Base-by-base conservation (phyloP, 73 alveolate species). In the Stentor coeruleus region DNA sequence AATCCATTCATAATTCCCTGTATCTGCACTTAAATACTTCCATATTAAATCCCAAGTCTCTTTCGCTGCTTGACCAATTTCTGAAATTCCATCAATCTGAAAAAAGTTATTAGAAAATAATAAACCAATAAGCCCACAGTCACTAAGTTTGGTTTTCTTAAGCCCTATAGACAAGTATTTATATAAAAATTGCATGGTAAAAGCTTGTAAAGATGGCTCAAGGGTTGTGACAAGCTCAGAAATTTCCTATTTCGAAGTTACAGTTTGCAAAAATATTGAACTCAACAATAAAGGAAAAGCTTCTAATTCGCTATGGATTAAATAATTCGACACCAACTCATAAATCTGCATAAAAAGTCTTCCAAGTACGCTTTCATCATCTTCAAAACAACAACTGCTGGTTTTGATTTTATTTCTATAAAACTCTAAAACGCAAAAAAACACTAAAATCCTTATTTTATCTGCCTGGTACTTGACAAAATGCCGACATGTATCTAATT, bases 331-430 rank as follows among this genome's bases (percentile, higher is more conserved):
- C 66, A 49, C 20, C 28, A 49, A 11, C 20, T 49, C 66, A 49
- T 11, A 49, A 20, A 49, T 6, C 20, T 49, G 66, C 20, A 11
- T 49, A 49, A 11, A 49, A 49, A 49, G 66, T 49, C 66, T 49
- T 49, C 66, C 66, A 49, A 49, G 66, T 49, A 49, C 66, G 20
- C 66, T 49, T 49, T 49, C 66, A 49, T 49, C 66, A 11, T 49
- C 66, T 49, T 49, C 66, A 49, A 49, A 49, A 11, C 66, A 20
- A 49, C 6, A 49, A 49, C 28, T 11, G 20, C 66, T 49, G 66
- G 20, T 20, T 20, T 49, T 6, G 66, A 49, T 11, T 49, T 20
- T 20, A 11, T 20, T 49, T 49, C 20, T 6, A 49, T 11, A 20
- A 20, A 49, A 49, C 20, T 49, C 66, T 6, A 49, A 49, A 20